phyloP scores from a whole-genome alignment of 2,329 filamentous ascomycete genomes.

The Penicillium sp. region DNA sequence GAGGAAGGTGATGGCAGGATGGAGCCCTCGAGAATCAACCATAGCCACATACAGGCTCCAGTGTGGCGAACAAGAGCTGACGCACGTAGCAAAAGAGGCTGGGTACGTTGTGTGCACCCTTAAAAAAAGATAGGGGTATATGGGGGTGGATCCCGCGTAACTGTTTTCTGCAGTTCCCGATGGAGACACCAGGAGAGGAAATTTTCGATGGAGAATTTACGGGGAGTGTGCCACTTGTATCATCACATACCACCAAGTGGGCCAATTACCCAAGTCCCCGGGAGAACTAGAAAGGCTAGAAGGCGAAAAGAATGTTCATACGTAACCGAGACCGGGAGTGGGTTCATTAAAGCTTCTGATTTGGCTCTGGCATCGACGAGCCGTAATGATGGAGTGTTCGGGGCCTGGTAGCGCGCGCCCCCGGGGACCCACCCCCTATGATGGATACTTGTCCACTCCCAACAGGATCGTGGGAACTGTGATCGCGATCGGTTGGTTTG shows the following conservation, averaged over 20 bases:
- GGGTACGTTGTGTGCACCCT: background rate
- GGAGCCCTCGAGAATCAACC: background rate
- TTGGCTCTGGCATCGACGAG: constrained; percentile 4
- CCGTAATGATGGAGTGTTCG: constrained; percentile 10
- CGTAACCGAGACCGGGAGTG: constrained; percentile 24
- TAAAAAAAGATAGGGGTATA: constrained; percentile 9
- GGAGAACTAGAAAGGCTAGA: constrained; percentile 25
- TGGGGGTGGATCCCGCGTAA: constrained; percentile 19
- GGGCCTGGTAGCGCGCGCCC: constrained; percentile 5
- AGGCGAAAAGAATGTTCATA: constrained; percentile 28
- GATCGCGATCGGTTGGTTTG: constrained; percentile 7
- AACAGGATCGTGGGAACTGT: constrained; percentile 9
- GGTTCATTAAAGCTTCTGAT: constrained; percentile 12
- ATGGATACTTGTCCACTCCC: constrained; percentile 15
- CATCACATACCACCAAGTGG: background rate
- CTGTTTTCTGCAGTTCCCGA: constrained; percentile 12
- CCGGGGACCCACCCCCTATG: constrained; percentile 25
- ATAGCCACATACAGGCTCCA: background rate
- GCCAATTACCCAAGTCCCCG: constrained; percentile 12
- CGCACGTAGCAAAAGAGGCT: background rate
- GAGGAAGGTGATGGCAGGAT: background rate
- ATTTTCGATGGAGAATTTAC: constrained; percentile 6
- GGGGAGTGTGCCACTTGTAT: background rate
- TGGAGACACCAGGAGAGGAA: constrained; percentile 11
- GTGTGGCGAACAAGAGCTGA: constrained; percentile 1